Conservation (phyloP, 805 yeast genomes). For the Yamadazyma tumulicola region DNA sequence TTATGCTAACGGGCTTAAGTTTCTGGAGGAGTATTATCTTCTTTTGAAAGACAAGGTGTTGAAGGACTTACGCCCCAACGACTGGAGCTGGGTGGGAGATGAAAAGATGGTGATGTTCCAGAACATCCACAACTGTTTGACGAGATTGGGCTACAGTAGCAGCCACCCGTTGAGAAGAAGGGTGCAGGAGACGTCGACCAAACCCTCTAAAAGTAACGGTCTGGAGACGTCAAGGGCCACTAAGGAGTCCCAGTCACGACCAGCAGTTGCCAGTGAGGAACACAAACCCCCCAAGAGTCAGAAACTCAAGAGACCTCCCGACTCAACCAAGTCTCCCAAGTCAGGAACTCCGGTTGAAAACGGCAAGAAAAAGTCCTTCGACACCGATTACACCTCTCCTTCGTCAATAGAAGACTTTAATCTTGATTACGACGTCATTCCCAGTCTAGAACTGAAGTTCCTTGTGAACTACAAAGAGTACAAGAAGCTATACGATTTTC, state of each 20-base stretch:
- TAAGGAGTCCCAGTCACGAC: too few species aligned
- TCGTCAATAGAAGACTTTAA: conserved; percentile 21
- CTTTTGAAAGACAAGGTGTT: conserved; percentile 40
- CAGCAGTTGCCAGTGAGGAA: too few species aligned
- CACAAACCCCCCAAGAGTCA: too few species aligned
- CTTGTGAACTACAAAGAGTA: conserved; percentile 48
- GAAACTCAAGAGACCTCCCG: too few species aligned
- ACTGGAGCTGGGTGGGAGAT: conserved; percentile 21
- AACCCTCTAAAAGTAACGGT: too few species aligned
- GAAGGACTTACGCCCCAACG: conserved; percentile 38
- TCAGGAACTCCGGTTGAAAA: too few species aligned
- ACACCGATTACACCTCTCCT: conserved; percentile 31
- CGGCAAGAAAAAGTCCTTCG: conserved; percentile 2
- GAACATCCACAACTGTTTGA: conserved; percentile 36
- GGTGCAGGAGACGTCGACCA: conserved; percentile 18
- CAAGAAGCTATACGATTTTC: conserved; percentile 37
- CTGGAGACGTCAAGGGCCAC: too few species aligned
- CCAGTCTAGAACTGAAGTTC: conserved; percentile 46
- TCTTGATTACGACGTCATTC: conserved; percentile 19
- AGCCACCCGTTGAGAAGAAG: conserved; percentile 41
- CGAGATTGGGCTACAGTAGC: conserved; percentile 39
- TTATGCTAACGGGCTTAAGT: conserved; percentile 17
- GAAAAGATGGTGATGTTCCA: conserved; percentile 30
- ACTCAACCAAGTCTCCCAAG: too few species aligned
- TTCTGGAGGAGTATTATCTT: conserved; percentile 8